Percentiles rank a stretch among this genome's conserved stretches.
Conservation (phyloP, 768 basidiomycete species). For the Pisolithus marmoratus region DNA sequence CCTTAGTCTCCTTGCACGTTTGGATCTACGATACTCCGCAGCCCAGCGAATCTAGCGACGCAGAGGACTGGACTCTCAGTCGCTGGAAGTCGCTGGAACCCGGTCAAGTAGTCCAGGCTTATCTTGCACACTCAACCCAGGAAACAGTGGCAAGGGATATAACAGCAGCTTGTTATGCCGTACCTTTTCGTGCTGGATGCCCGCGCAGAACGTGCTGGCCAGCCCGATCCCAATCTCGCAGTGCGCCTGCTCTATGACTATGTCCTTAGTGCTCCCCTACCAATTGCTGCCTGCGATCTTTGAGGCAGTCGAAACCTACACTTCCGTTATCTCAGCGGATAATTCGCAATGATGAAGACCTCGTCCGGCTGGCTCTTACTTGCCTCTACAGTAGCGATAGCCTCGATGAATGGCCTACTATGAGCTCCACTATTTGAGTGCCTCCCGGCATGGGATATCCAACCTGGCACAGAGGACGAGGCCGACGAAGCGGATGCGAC, state of each 20-base stretch:
- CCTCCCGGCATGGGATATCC: conserved; percentile 82
- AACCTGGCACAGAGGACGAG: conserved; percentile 50
- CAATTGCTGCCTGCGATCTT: conserved; percentile 72
- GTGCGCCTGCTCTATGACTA: conserved; percentile 66
- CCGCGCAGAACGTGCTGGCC: conserved; percentile 74
- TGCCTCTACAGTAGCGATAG: conserved; percentile 80
- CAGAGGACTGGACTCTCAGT: conserved; percentile 70
- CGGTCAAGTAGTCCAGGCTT: conserved; percentile 61
- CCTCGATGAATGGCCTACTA: conserved; percentile 68
- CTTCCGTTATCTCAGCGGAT: conserved; percentile 64
- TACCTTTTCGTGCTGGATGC: conserved; percentile 92
- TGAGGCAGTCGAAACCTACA: conserved; percentile 89
- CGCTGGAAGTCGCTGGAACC: conserved; percentile 71
- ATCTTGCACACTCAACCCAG: conserved; percentile 67
- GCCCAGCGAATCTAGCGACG: conserved; percentile 31
- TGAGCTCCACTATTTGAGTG: conserved; percentile 96
- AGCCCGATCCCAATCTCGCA: conserved; percentile 61
- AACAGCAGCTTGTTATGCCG: conserved; percentile 73
- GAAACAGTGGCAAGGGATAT: conserved; percentile 64
- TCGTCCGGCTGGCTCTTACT: conserved; percentile 81
- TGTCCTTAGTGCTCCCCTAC: conserved; percentile 60
- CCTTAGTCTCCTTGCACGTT: conserved; percentile 74
- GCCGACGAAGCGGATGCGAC: conserved; percentile 80
- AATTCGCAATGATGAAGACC: conserved; percentile 75
- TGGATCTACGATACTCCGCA: conserved; percentile 80